Percentiles rank a stretch among this genome's conserved stretches.
phyloP scores from a whole-genome alignment of 2,329 filamentous ascomycete genomes.

The Fusarium sp. region DNA sequence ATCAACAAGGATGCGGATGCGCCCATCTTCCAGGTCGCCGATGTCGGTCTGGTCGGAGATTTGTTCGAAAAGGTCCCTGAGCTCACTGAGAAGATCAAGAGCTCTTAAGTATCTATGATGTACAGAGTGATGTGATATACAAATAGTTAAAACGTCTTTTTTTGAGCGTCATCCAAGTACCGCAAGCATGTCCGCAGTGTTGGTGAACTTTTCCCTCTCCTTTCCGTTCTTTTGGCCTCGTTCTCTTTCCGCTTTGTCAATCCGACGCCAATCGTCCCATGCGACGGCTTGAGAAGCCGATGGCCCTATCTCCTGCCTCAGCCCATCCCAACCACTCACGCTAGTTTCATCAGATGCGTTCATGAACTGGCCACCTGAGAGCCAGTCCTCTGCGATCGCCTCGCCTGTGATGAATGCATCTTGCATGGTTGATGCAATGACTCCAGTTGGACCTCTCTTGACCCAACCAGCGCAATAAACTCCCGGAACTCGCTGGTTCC shows the following conservation, averaged over 20 bases:
- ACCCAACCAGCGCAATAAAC: slow-evolving; percentile 97
- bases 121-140: slow-evolving; percentile 41
- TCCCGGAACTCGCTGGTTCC: slow-evolving; percentile 66
- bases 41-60: slow-evolving; percentile 95
- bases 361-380: slow-evolving; percentile 54
- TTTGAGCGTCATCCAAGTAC: slow-evolving; percentile 52
- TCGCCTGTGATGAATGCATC: slow-evolving; percentile 93
- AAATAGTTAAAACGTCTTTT: slow-evolving; percentile 38
- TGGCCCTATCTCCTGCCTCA: slow-evolving; percentile 68
- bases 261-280: slow-evolving; percentile 87
- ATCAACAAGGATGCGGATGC: slow-evolving; percentile 99
- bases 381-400: slow-evolving; percentile 83
- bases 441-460: slow-evolving; percentile 91
- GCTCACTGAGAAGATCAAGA: slow-evolving; percentile 93
- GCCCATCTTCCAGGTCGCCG: slow-evolving; percentile 97
- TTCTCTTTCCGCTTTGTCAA: slow-evolving; percentile 81
- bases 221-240: slow-evolving; percentile 77
- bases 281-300: slow-evolving; percentile 71
- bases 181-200: slow-evolving; percentile 66
- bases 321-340: slow-evolving; percentile 77
- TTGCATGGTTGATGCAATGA: slow-evolving; percentile 95
- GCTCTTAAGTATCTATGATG: slow-evolving; percentile 46
- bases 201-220: slow-evolving; percentile 77
- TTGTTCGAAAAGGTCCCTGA: slow-evolving; percentile 96
- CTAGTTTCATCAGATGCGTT: slow-evolving; percentile 6